Conservation (phyloP, 371 early-diverging fungal genomes). For the Actinomortierella wolfii region DNA sequence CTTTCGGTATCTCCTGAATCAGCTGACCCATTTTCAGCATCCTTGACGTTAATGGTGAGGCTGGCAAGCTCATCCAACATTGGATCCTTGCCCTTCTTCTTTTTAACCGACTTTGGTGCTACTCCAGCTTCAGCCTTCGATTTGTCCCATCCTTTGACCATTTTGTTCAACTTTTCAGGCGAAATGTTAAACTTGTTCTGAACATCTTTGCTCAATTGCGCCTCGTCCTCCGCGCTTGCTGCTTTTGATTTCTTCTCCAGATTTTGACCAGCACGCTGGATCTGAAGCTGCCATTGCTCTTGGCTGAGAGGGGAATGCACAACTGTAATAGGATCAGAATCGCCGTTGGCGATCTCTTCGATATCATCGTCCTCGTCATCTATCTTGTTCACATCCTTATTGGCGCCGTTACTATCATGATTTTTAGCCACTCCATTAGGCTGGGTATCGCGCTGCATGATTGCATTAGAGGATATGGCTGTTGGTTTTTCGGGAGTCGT, state of each 20-base stretch:
- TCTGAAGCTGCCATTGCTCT: conserved; percentile 26
- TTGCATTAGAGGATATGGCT: conserved; percentile 10
- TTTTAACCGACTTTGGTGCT: conserved; percentile 28
- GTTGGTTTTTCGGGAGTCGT: conserved; percentile 2
- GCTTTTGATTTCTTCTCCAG: conserved; percentile 1
- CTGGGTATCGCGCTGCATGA: conserved; percentile 1
- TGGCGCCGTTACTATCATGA: neutral
- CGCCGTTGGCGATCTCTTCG: conserved; percentile 3
- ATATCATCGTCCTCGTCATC: conserved; percentile 8
- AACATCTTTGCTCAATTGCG: conserved; percentile 56
- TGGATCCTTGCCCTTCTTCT: conserved; percentile 48
- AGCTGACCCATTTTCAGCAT: conserved; percentile 10
- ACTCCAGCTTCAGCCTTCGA: conserved; percentile 26
- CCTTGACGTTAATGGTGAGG: conserved; percentile 40
- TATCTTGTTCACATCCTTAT: neutral
- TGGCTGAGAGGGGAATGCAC: conserved; percentile 27
- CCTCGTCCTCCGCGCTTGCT: conserved; percentile 37
- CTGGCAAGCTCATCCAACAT: conserved; percentile 49
- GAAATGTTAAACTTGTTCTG: conserved; percentile 68
- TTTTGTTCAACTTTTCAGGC: conserved; percentile 58
- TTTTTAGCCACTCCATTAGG: neutral
- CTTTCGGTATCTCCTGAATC: conserved; percentile 16
- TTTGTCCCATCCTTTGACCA: conserved; percentile 59
- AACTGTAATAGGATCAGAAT: conserved; percentile 29
- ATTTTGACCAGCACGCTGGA: conserved; percentile 27